Conservation (phyloP, 2,329 filamentous ascomycete genomes). For the Neonectria faginata region DNA sequence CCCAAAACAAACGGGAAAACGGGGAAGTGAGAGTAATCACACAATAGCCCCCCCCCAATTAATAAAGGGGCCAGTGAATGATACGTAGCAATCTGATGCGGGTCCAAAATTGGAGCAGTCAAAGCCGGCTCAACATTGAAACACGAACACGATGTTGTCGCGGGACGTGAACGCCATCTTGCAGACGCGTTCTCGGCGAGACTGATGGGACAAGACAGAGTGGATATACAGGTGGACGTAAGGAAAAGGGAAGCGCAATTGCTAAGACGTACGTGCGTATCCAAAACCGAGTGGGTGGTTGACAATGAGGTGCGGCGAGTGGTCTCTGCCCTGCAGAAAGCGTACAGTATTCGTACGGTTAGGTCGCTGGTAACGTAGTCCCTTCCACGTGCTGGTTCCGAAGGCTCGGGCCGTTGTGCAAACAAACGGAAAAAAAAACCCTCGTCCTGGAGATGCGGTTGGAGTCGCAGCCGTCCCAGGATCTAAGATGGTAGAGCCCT, state of each 20-base stretch:
- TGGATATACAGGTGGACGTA: conserved; percentile 6
- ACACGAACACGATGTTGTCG: conserved; percentile 31
- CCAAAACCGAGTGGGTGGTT: background rate
- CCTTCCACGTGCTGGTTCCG: conserved; percentile 42
- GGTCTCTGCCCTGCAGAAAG: conserved; percentile 25
- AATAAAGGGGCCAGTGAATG: conserved; percentile 31
- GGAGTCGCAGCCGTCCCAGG: conserved; percentile 30
- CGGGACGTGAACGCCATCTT: conserved; percentile 22
- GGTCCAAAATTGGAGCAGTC: conserved; percentile 39
- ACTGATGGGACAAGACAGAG: conserved; percentile 5
- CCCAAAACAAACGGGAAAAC: conserved; percentile 23
- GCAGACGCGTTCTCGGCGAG: conserved; percentile 28
- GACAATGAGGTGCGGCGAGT: conserved; percentile 2
- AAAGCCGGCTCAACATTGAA: conserved; percentile 25
- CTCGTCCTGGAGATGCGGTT: conserved; percentile 33
- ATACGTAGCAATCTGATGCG: conserved; percentile 39
- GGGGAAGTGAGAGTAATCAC: conserved; percentile 24
- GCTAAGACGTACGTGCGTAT: conserved; percentile 15
- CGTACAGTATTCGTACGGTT: conserved; percentile 7
- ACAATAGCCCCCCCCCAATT: conserved; percentile 22
- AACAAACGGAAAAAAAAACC: conserved; percentile 25
- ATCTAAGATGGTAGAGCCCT: conserved; percentile 24
- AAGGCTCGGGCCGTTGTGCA: conserved; percentile 40
- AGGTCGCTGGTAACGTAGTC: conserved; percentile 34
- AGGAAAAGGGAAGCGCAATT: conserved; percentile 8